phyloP scores from a whole-genome alignment of 495 filamentous ascomycete species.

The Schizothecium vesticola region DNA sequence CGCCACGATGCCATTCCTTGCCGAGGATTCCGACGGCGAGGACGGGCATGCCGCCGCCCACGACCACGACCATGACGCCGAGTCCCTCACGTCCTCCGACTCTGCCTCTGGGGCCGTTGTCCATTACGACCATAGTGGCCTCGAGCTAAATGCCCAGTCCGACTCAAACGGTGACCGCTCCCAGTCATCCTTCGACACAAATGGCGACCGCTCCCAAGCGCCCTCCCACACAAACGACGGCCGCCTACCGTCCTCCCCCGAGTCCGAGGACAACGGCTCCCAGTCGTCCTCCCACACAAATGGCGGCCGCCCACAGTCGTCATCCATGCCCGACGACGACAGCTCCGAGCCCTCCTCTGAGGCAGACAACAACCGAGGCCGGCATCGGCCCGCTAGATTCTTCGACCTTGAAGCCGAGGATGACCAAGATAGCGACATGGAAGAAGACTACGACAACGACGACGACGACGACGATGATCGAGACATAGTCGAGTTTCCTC shows the following conservation, averaged over 20 bases:
- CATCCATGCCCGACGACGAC: background rate
- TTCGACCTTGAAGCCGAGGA: background rate
- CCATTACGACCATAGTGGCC: background rate
- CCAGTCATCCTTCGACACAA: too few relatives aligned
- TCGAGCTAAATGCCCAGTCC: too few relatives aligned
- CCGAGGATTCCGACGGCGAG: background rate
- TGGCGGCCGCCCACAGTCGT: too few relatives aligned
- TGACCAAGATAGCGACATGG: slow-evolving; percentile 3
- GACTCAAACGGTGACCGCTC: too few relatives aligned
- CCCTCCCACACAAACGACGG: too few relatives aligned
- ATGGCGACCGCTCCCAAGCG: background rate
- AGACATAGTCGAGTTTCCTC: slow-evolving; percentile 32
- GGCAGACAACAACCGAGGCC: background rate
- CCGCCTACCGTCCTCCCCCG: background rate
- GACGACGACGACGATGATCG: slow-evolving; percentile 9
- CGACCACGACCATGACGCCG: background rate
- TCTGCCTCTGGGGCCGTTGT: background rate
- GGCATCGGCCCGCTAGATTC: background rate
- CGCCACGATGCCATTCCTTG: background rate
- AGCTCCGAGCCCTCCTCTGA: background rate
- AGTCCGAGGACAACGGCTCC: background rate
- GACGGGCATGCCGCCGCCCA: background rate
- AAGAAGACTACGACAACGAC: slow-evolving; percentile 4
- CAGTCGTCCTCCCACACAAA: background rate
- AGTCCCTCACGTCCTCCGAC: background rate